Evolutionary conservation across 371 early-diverging fungal species (phyloP).

Genomic region (Zychaea mexicana): DNA sequence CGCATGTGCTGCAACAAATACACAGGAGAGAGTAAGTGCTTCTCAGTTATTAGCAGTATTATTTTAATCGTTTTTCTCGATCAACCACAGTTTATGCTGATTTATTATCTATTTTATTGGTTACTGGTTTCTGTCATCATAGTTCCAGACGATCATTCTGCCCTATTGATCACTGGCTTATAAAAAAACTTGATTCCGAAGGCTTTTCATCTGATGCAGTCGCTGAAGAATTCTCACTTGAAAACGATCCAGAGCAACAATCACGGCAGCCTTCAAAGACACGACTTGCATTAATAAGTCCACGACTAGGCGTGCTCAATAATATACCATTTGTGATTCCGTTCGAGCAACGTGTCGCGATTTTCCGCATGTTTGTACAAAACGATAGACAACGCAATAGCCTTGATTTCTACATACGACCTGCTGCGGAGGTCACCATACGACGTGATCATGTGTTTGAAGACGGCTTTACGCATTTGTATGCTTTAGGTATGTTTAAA

Average conservation of each 20-base stretch:
- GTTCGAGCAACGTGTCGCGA: constrained; percentile 83
- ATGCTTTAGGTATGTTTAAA: constrained; percentile 47
- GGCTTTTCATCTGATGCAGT: constrained; percentile 64
- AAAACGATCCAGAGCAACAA: constrained; percentile 27
- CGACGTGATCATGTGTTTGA: constrained; percentile 84
- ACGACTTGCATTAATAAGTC: constrained; percentile 54
- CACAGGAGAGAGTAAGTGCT: constrained; percentile 82
- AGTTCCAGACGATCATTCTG: constrained; percentile 74
- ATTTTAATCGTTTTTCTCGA: background rate
- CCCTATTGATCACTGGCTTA: constrained; percentile 76
- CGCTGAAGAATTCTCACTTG: constrained; percentile 57
- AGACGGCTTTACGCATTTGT: constrained; percentile 80
- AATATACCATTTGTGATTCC: constrained; percentile 91
- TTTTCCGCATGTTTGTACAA: constrained; percentile 81
- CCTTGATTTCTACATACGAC: constrained; percentile 25
- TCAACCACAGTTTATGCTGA: no score
- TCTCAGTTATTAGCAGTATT: background rate
- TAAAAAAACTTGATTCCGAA: constrained; percentile 65
- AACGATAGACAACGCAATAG: constrained; percentile 60
- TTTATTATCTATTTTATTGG: no score
- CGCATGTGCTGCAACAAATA: constrained; percentile 75
- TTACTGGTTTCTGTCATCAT: background rate
- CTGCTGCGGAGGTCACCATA: constrained; percentile 54
- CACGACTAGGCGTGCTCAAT: constrained; percentile 73
- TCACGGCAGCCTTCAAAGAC: constrained; percentile 33